A percentile compares a stretch with the other conserved stretches of the same genome.
Evolutionary conservation across 768 basidiomycete genomes (phyloP).

Genomic region (Mycena metata): DNA sequence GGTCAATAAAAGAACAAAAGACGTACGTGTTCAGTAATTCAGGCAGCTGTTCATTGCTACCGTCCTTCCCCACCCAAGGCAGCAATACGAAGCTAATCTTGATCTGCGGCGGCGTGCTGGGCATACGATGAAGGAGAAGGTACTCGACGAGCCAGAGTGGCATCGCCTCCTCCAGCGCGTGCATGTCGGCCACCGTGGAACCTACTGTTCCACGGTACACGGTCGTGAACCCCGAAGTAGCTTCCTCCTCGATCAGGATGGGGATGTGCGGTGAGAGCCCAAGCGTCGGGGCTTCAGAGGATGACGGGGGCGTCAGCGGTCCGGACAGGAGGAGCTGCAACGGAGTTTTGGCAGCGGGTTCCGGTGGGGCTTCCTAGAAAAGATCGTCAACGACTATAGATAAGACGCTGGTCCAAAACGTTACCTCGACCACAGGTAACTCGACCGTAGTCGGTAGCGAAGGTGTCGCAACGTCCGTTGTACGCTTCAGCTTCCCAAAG

Average conservation of each 20-base stretch:
- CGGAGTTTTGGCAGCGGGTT: conserved; percentile 59
- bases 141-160: conserved; percentile 94
- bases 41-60: conserved; percentile 72
- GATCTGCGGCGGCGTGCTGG: conserved; percentile 61
- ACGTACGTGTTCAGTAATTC: conserved; percentile 89
- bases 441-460: conserved; percentile 43
- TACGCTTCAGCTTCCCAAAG: conserved; percentile 69
- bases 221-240: conserved; percentile 77
- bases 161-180: conserved; percentile 77
- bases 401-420: no score
- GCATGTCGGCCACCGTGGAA: conserved; percentile 60
- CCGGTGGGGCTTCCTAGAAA: conserved; percentile 40
- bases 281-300: conserved; percentile 74
- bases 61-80: conserved; percentile 76
- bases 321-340: conserved; percentile 68
- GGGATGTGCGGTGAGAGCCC: conserved; percentile 58
- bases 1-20: conserved; percentile 1
- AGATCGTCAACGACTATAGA: not conserved
- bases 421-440: conserved; percentile 47
- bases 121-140: conserved; percentile 75
- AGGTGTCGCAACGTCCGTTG: conserved; percentile 45
- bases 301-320: conserved; percentile 74
- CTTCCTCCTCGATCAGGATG: conserved; percentile 89
- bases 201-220: conserved; percentile 82
- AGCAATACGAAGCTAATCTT: conserved; percentile 94